Evolutionary conservation across 163 green algal genomes (phyloP).

Genomic region (Coccomyxa subellipsoidea): DNA sequence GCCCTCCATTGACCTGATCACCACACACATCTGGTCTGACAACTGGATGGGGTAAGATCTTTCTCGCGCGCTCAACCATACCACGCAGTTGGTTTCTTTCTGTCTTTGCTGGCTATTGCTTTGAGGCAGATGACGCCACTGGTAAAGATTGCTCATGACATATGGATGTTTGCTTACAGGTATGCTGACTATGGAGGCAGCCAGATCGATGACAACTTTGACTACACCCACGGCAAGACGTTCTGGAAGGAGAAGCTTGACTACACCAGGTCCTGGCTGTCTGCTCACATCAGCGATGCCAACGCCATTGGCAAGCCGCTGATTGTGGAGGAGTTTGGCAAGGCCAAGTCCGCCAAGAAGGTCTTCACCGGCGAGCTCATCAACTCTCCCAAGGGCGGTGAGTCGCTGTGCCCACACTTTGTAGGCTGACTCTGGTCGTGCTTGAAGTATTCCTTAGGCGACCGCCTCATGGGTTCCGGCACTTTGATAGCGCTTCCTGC

Average conservation of each 20-base stretch:
- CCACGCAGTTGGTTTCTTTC: too few species aligned
- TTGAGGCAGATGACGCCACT: not conserved
- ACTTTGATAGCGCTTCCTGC: not conserved
- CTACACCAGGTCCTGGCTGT: slow-evolving; percentile 23
- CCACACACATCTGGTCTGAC: slow-evolving; percentile 49
- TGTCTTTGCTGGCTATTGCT: not conserved
- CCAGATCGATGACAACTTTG: slow-evolving; percentile 16
- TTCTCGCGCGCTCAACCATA: too few species aligned
- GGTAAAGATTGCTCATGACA: not conserved
- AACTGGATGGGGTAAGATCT: slow-evolving; percentile 37
- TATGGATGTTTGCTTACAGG: not conserved
- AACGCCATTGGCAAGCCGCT: slow-evolving; percentile 39
- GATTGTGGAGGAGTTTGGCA: slow-evolving; percentile 51
- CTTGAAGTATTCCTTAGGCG: not conserved
- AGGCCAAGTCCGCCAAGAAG: slow-evolving; percentile 10
- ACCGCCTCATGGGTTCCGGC: not conserved
- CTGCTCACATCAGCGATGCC: slow-evolving; percentile 20
- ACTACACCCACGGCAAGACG: slow-evolving; percentile 26
- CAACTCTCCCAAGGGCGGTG: slow-evolving; percentile 6
- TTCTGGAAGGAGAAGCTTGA: slow-evolving; percentile 19
- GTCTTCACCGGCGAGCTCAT: not conserved
- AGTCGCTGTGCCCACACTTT: not conserved
- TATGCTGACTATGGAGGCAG: slow-evolving; percentile 18
- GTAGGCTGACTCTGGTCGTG: not conserved
- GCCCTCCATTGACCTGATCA: slow-evolving; percentile 38